Base-by-base conservation (phyloP, 805 yeast species). In the Ascoidea asiatica region DNA sequence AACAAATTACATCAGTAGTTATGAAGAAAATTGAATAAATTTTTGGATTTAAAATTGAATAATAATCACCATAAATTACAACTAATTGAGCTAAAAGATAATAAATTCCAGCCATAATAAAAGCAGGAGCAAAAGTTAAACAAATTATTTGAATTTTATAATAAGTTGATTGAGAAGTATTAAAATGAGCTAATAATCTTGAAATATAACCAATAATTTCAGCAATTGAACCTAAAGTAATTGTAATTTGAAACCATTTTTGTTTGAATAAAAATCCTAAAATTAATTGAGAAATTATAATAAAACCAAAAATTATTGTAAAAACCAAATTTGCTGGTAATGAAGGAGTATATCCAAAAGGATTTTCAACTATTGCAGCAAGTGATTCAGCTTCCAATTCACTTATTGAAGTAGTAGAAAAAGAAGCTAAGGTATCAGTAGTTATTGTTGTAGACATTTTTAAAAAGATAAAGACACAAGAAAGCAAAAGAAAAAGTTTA, bases 1-100 rank as follows among this genome's bases (percentile, higher is more conserved):
- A 56, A 37, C 61, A 54, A 5, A 54, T 11, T 11, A 61, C 50
- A 48, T 62, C 66, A 18, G 63, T 63, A n/a, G n/a, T n/a, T n/a
- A n/a, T n/a, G n/a, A n/a, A n/a, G n/a, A n/a, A n/a, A n/a, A 44
- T 8, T 5, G 61, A 61, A 52, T 61, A 61, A 13, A 58, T 44
- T 5, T 48, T 49, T 6, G 55, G 56, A 13, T 58, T 51, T 33
- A 56, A 36, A 6, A 50, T 49, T 19, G 48, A 41, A 7, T 50
- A 44, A 37, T 46, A 50, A 23, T 55, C 54, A 20, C 46, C 46
- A 44, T 58, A 40, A 6, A 45, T 37, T 21, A 38, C 45, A 5
- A 58, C 47, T 23, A 61, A 37, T 44, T 56, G 46, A 15, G 60
- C 64, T 43, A 61, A 56, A 3, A 53, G 13, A 63, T 61, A 58